A percentile compares a stretch with the other conserved stretches of the same genome.
Evolutionary conservation across 768 basidiomycete species (phyloP).

Genomic region (Basidioascus undulatus): DNA sequence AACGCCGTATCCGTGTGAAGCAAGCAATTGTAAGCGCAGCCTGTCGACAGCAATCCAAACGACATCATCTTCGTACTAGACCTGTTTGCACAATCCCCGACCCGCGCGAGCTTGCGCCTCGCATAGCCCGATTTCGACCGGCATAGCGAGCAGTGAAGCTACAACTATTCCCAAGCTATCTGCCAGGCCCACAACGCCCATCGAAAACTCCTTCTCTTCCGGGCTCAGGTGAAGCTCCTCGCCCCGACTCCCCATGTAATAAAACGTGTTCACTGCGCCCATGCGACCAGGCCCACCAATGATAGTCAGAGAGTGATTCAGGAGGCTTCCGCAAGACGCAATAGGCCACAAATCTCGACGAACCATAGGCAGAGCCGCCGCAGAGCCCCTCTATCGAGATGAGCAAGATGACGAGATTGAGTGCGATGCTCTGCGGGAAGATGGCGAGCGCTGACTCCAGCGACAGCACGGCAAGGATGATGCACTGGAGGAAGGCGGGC

Average conservation of each 20-base stretch:
- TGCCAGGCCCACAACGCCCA: conserved; percentile 62
- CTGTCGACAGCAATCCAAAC: too few relatives aligned
- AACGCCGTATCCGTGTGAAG: too few relatives aligned
- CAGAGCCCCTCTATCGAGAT: conserved; percentile 73
- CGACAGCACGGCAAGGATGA: conserved; percentile 36
- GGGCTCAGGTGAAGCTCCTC: conserved; percentile 34
- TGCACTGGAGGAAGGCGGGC: conserved; percentile 49
- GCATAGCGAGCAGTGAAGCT: conserved; percentile 43
- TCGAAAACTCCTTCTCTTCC: conserved; percentile 70
- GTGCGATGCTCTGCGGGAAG: conserved; percentile 28
- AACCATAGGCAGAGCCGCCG: conserved; percentile 76
- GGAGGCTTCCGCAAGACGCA: too few relatives aligned
- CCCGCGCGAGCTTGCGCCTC: conserved; percentile 42
- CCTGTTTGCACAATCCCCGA: conserved; percentile 39
- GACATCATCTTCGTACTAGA: too few relatives aligned
- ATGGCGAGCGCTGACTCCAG: conserved; percentile 46
- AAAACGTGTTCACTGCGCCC: conserved; percentile 72
- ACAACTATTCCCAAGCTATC: conserved; percentile 49
- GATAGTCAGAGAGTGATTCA: too few relatives aligned
- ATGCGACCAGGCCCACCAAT: too few relatives aligned
- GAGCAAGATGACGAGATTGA: conserved; percentile 49
- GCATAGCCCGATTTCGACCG: conserved; percentile 55
- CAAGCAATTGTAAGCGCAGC: too few relatives aligned
- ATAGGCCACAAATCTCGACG: too few relatives aligned
- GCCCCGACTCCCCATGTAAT: conserved; percentile 40